Conservation (phyloP, 345 rosid genomes). For the Cardiospermum halicacabum region DNA sequence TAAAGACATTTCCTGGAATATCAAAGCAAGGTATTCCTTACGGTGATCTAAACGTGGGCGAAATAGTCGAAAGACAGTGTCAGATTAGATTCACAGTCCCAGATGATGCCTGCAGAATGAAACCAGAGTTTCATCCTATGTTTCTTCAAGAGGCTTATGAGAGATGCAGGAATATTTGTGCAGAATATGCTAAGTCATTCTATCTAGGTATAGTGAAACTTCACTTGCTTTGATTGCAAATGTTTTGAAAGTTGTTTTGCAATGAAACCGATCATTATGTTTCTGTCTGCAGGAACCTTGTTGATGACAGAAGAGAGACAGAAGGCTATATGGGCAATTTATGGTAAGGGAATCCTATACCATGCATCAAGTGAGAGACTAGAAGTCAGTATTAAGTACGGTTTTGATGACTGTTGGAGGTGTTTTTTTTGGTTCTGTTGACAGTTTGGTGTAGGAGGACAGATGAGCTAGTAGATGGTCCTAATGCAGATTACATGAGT, state of each 20-base stretch:
- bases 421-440: not conserved
- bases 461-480: conserved; percentile 59
- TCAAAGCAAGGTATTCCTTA: conserved; percentile 31
- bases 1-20: conserved; percentile 15
- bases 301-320: conserved; percentile 58
- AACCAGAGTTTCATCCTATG: conserved; percentile 30
- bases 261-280: not conserved
- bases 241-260: not conserved
- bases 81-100: conserved; percentile 1
- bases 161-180: conserved; percentile 42
- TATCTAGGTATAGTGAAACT: conserved; percentile 46
- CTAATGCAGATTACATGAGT: conserved; percentile 37
- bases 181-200: conserved; percentile 63
- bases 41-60: conserved; percentile 26
- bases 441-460: conserved; percentile 69
- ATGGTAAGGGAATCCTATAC: conserved; percentile 45
- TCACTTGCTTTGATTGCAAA: not conserved
- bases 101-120: conserved; percentile 16
- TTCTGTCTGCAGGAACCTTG: conserved; percentile 39
- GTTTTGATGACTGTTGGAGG: too few species aligned
- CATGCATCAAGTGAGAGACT: too few species aligned
- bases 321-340: conserved; percentile 67
- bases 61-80: conserved; percentile 41
- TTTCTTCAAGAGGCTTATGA: conserved; percentile 51
- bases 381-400: too few species aligned